These are phyloP conservation scores for Henningerozyma blattae DNA, from an alignment of 805 yeast genomes.

Conservation along the genomic window DNA sequence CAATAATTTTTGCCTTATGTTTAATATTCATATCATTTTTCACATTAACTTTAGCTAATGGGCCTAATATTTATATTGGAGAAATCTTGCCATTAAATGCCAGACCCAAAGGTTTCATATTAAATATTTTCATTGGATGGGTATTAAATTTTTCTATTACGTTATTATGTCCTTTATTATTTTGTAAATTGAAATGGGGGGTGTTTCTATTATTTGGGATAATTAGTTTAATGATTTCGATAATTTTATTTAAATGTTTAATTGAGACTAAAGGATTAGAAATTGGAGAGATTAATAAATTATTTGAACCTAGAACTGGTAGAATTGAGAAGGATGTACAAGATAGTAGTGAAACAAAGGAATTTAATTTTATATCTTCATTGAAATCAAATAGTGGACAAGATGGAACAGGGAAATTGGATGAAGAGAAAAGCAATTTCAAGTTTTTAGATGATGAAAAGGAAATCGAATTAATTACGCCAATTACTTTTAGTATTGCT, in stretches of 20 bases:
- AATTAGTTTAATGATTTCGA: constrained; percentile 23
- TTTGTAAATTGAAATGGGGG: constrained; percentile 28
- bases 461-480: too few relatives aligned
- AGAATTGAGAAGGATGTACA: too few relatives aligned
- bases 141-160: constrained; percentile 27
- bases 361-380: too few relatives aligned
- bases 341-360: too few relatives aligned
- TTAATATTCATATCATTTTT: constrained; percentile 34
- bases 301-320: too few relatives aligned
- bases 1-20: constrained; percentile 32
- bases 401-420: too few relatives aligned
- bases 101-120: constrained; percentile 34
- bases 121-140: constrained; percentile 39
- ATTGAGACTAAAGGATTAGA: constrained; percentile 33
- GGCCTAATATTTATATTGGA: constrained; percentile 38
- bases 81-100: constrained; percentile 36
- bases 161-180: constrained; percentile 29
- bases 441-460: too few relatives aligned
- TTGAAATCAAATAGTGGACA: too few relatives aligned
- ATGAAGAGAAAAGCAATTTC: too few relatives aligned
- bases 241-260: constrained; percentile 23
- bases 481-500: too few relatives aligned
- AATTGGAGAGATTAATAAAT: constrained; percentile 15
- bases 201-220: constrained; percentile 30
- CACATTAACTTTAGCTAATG: constrained; percentile 34